Evolutionary conservation across 129 eudicot species (phyloP).

Genomic region (Heracleum sosnowskyi): DNA sequence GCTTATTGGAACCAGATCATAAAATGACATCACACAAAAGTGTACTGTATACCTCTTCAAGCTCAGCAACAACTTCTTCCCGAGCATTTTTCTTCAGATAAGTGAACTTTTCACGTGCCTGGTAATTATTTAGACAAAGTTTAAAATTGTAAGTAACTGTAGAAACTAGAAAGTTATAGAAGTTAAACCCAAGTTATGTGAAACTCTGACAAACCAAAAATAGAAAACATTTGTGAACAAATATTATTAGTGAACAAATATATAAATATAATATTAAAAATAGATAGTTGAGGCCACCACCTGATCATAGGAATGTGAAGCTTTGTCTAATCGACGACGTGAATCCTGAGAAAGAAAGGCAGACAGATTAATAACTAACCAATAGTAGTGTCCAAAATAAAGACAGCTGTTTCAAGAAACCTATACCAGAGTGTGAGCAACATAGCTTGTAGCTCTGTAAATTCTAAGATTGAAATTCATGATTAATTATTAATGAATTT

Average conservation of each 20-base stretch:
- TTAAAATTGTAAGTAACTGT: neutral
- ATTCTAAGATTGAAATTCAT: neutral
- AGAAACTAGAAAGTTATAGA: neutral
- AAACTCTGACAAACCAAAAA: neutral
- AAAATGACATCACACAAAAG: neutral
- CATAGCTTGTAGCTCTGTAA: neutral
- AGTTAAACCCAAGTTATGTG: neutral
- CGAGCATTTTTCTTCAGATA: constrained; percentile 81
- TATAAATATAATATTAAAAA: neutral
- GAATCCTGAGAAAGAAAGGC: constrained; percentile 47
- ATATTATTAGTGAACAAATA: neutral
- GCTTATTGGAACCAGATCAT: neutral
- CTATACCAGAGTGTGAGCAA: neutral
- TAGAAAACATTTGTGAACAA: neutral
- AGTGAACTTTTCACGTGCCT: constrained; percentile 92
- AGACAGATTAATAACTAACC: constrained; percentile 5
- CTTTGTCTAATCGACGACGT: constrained; percentile 82
- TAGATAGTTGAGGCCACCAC: constrained; percentile 19
- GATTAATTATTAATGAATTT: too few species aligned
- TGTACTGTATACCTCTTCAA: constrained; percentile 78
- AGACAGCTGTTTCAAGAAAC: neutral
- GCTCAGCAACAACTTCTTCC: constrained; percentile 84
- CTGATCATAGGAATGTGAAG: constrained; percentile 81
- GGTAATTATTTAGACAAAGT: constrained; percentile 18
- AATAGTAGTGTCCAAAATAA: neutral